A percentile compares a stretch with the other conserved stretches of the same genome.
These are phyloP conservation scores for Anthracocystis panici-leucophaei DNA, from an alignment of 1,284 basidiomycete species.

Conservation along the genomic window DNA sequence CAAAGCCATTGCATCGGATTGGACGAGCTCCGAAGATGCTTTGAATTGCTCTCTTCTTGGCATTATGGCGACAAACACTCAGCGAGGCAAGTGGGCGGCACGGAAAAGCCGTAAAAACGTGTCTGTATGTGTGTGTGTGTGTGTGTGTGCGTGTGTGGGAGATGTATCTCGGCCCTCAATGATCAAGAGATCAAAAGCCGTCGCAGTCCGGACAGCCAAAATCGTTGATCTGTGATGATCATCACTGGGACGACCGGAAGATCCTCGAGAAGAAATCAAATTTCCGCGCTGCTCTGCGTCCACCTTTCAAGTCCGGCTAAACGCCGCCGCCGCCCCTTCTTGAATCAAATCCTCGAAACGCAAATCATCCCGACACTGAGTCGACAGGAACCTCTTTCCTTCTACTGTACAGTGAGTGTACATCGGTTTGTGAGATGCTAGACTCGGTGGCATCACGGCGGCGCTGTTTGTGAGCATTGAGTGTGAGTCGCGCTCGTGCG, in stretches of 20 bases:
- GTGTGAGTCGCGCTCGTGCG: not conserved
- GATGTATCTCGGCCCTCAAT: constrained; percentile 10
- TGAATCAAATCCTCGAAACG: not conserved
- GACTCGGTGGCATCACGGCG: not conserved
- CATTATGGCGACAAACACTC: not conserved
- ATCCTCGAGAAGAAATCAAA: constrained; percentile 27
- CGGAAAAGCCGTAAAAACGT: constrained; percentile 2
- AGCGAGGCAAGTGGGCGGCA: not conserved
- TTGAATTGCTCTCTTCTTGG: constrained; percentile 6
- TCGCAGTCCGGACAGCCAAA: not conserved
- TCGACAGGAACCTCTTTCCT: not conserved
- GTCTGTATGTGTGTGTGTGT: too few relatives aligned
- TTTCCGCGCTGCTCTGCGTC: constrained; percentile 3
- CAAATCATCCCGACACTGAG: not conserved
- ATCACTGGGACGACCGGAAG: constrained; percentile 44
- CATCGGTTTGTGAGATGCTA: too few relatives aligned
- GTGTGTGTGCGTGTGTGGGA: not conserved
- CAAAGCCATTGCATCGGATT: not conserved
- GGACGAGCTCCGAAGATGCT: not conserved
- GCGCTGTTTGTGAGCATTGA: not conserved
- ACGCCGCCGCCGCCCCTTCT: constrained; percentile 6
- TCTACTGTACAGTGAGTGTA: too few relatives aligned
- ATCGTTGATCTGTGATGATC: not conserved
- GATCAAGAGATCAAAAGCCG: constrained; percentile 16
- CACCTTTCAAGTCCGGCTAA: constrained; percentile 7